Base-by-base conservation (phyloP, 164 flowering plant species). In the Piper betle region DNA sequence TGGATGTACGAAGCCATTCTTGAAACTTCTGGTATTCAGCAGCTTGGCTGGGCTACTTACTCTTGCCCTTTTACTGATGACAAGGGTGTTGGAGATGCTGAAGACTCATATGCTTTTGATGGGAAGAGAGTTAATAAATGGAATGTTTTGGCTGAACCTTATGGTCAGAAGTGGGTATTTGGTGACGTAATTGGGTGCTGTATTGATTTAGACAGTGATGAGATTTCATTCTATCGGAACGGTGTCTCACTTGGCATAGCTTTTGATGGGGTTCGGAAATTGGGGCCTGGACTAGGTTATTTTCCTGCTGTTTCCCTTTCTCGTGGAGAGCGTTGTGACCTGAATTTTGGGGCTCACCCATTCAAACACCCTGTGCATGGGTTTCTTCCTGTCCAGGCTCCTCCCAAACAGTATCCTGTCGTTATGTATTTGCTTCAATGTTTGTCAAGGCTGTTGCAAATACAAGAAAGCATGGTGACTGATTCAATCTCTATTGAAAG, bases 161-260 rank as follows among this genome's bases (percentile, higher is more conserved):
- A 89, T 79, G 98, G 98, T 61, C 96, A 88, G 72, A 63, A 87
- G 8, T 92, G 98, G 98, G 96, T 89, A 67, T 80, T 72, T 70
- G 98, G 98, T 62, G 98, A 92, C 72, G 79, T 89, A 16, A 89
- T 92, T 78, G 98, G 96, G 25, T 92, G 98, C 56, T 92, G 96
- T 72, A 87, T 92, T 65, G 89, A 92, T 73, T 79, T 92, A 75
- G 89, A 87, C 60, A n/a, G 37, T 19, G 82, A 81, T 66, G 81
- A 83, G 73, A 89, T 92, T 16, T 74, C 76, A n/a, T 92, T 85
- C 74, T 85, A 77, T 62, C 74, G 98, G 66, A 92, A 92, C 80
- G 98, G 98, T 56, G 66, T 82, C 52, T 77, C 87, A 10, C 95
- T 89, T 64, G 98, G 98, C 17, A 80, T 85, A 50, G 98, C 96